Percentiles rank a stretch among this genome's conserved stretches.
Conservation (phyloP, 768 basidiomycete genomes). For the Leccinum sublutescens region DNA sequence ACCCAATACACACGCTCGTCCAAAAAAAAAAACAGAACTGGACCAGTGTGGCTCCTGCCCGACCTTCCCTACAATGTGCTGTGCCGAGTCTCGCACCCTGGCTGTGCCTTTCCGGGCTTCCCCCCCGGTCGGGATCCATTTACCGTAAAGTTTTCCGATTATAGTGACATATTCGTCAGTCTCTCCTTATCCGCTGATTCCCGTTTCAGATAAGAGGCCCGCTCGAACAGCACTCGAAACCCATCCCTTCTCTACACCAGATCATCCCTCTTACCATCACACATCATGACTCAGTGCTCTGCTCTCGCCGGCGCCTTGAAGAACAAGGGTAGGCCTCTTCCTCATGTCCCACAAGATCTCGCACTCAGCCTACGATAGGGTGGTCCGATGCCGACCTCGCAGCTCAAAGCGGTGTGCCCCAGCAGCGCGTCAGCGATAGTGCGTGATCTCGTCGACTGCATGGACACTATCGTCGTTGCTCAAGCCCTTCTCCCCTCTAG, state of each 20-base stretch:
- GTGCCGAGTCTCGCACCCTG: no score
- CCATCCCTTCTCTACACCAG: neutral
- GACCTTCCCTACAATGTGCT: no score
- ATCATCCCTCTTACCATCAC: constrained; percentile 45
- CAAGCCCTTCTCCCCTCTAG: constrained; percentile 30
- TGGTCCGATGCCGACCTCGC: constrained; percentile 40
- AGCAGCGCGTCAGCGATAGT: constrained; percentile 57
- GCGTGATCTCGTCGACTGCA: constrained; percentile 18
- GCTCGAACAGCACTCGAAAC: neutral
- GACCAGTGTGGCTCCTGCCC: no score
- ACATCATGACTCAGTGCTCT: constrained; percentile 45
- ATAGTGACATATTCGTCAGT: constrained; percentile 1
- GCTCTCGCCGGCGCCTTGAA: constrained; percentile 54
- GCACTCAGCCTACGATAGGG: constrained; percentile 5
- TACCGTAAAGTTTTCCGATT: no score
- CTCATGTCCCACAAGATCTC: neutral
- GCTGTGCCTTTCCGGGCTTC: no score
- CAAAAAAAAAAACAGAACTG: no score
- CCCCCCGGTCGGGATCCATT: no score
- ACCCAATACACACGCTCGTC: no score
- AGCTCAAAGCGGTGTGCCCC: constrained; percentile 36
- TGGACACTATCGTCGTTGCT: neutral
- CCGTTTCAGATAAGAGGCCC: constrained; percentile 15
- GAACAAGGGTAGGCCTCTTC: constrained; percentile 40
- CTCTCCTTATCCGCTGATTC: constrained; percentile 15